Base-by-base conservation (phyloP, 2,329 filamentous ascomycete genomes). In the Ophiocordyceps robertsii region DNA sequence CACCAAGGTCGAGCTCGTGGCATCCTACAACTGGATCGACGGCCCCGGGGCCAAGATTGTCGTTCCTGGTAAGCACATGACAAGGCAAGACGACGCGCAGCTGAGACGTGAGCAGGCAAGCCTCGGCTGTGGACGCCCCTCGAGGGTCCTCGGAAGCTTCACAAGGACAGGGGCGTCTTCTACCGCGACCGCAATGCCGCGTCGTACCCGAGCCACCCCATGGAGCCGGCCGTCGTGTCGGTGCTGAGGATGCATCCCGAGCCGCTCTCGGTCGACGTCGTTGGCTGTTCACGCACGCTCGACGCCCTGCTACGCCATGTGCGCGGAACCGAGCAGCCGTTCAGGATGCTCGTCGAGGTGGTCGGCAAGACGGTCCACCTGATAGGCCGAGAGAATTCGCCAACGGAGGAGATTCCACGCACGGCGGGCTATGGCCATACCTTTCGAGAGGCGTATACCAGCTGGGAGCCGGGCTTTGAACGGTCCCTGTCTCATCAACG, bases 371-470 rank as follows among this genome's bases (percentile, higher is more conserved):
- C 73, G 0, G 67, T 81, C 1, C 78, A 51, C 57, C 69, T 86
- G 39, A 56, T 80, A 12, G 73, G 80, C 1, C 67, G 73, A 19
- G 78, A 82, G 50, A 77, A 4, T 9, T 69, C 72, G 0, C 76
- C 79, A 0, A 70, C 56, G 0, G 75, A 81, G 48, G 53, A 65
- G 0, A 76, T 84, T 6, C 49, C 59, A 0, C 80, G 9, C 24
- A 7, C 7, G 24, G 9, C 2, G 24, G 24, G 24, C 24, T 6
- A 27, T 9, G 24, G 24, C 0, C 79, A 84, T 49, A 69, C 74
- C 0, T 85, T 86, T 48, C 77, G 76, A 0, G 76, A 83, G 39
- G 65, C 66, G 1, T 79, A 83, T 51, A 85, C 82, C 0, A 74
- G 66, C 0, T 84, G 80, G 79, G 70, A 73, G 10, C 11, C 50